phyloP scores from a whole-genome alignment of 2,329 filamentous ascomycete species.

The Colletotrichum agaves region DNA sequence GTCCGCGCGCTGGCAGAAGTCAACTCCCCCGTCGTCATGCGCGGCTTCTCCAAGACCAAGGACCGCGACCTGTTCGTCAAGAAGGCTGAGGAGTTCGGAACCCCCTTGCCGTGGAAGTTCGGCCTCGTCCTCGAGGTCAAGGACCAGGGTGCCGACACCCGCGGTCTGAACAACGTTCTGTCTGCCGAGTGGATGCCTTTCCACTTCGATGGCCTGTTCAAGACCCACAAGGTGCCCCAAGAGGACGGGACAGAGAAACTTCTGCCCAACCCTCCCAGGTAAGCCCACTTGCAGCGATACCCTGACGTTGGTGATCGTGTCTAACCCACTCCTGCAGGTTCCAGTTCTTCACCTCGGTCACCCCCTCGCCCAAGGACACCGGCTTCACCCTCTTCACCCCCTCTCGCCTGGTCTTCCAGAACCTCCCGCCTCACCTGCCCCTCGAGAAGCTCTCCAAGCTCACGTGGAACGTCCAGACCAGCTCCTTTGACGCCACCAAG shows the following conservation, averaged over 20 bases:
- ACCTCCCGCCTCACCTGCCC: slow-evolving; percentile 52
- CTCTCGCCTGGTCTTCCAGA: slow-evolving; percentile 60
- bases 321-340: slow-evolving; percentile 48
- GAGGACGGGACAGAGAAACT: slow-evolving; percentile 53
- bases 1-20: slow-evolving; percentile 57
- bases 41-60: slow-evolving; percentile 60
- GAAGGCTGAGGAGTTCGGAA: slow-evolving; percentile 59
- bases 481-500: slow-evolving; percentile 56
- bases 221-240: slow-evolving; percentile 54
- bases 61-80: slow-evolving; percentile 56
- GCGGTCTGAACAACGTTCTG: slow-evolving; percentile 62
- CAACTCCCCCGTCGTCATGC: slow-evolving; percentile 64
- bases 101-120: slow-evolving; percentile 63
- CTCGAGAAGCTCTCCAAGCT: slow-evolving; percentile 50
- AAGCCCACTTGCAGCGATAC: slow-evolving; percentile 37
- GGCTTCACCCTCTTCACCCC: slow-evolving; percentile 66
- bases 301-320: background rate
- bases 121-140: slow-evolving; percentile 63
- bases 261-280: slow-evolving; percentile 56
- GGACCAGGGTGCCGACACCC: slow-evolving; percentile 55
- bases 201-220: slow-evolving; percentile 68
- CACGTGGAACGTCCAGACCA: slow-evolving; percentile 62
- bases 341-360: slow-evolving; percentile 62
- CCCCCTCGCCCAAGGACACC: slow-evolving; percentile 58
- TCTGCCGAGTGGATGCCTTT: slow-evolving; percentile 67